A percentile compares a stretch with the other conserved stretches of the same genome.
phyloP scores from a whole-genome alignment of 495 filamentous ascomycete species.

The Xylaria longipes region DNA sequence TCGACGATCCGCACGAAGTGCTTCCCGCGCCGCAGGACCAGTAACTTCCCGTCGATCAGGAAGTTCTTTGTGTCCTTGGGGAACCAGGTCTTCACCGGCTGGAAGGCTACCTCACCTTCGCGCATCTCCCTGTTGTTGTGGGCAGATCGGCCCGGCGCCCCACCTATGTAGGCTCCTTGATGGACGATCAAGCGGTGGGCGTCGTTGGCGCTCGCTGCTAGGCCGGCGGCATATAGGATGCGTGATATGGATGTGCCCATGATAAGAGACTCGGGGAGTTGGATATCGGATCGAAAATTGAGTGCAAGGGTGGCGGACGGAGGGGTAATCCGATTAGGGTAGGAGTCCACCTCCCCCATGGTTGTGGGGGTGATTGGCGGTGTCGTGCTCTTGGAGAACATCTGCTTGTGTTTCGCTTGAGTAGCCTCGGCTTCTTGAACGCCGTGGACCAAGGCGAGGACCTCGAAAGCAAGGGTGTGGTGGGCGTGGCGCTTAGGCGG shows the following conservation, averaged over 20 bases:
- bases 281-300: constrained; percentile 55
- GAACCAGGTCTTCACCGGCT: constrained; percentile 64
- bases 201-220: constrained; percentile 68
- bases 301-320: constrained; percentile 24
- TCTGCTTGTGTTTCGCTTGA: constrained; percentile 61
- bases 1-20: constrained; percentile 78
- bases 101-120: constrained; percentile 64
- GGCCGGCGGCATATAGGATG: constrained; percentile 70
- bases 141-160: constrained; percentile 53
- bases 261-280: constrained; percentile 71
- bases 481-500: constrained; percentile 79
- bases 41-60: constrained; percentile 64
- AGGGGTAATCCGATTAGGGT: neutral
- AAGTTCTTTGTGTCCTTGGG: constrained; percentile 64
- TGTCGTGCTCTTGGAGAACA: constrained; percentile 50
- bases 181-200: constrained; percentile 67
- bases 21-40: constrained; percentile 80
- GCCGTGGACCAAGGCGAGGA: constrained; percentile 81
- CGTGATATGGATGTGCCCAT: constrained; percentile 65
- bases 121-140: constrained; percentile 55
- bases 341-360: constrained; percentile 10
- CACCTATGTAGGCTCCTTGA: constrained; percentile 70
- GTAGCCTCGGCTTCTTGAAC: constrained; percentile 60
- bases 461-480: constrained; percentile 78
- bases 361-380: neutral